Evolutionary conservation across 495 filamentous ascomycete species (phyloP), one percentile per base, ranked within the genome.

Genomic region (Penicillium fimorum): DNA sequence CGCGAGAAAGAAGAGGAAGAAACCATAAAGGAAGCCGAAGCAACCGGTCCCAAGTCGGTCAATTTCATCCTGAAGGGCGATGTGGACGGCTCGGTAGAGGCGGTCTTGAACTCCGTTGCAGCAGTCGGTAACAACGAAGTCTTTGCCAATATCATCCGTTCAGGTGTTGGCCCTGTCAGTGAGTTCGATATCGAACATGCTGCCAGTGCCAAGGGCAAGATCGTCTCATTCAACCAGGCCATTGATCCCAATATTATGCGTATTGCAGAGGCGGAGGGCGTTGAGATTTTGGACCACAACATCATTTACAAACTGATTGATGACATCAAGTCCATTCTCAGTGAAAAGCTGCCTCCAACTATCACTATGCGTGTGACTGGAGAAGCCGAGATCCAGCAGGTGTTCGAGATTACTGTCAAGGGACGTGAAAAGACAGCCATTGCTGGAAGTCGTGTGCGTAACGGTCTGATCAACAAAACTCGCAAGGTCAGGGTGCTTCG

Each of bases 271-370:
- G 65, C 74, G 1, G 75, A 79, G 46, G 83, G 85, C 10, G 92
- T 98, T 33, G 75, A 71, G 41, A 87, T 99, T 22, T 63, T 97
- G 59, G 85, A 96, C 49, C 86, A 93, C 65, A 96, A 87, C 59
- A 84, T 99, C 61, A 99, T 99, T 61, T 97, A 99, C 69, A 85
- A 87, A 53, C 78, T 97, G 10, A 83, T 90, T 10, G 92, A 97
- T 64, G 88, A 90, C 50, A 87, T 96, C 46, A 87, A 84, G 66
- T 82, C 70, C 0, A 79, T 73, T 37, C 64, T 99, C 53, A 85
- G 81, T 55, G 83, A 86, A 55, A 74, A 83, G 43, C 79, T 99
- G 17, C 58, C 87, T 8, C 87, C 87, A 22, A 66, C 70, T 0
- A 72, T 94, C 30, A 85, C 79, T 18, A 75, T 77, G 46, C 83